These are phyloP conservation scores for Vigna nakashimae DNA, from an alignment of 306 rosid genomes.

Conservation along the genomic window DNA sequence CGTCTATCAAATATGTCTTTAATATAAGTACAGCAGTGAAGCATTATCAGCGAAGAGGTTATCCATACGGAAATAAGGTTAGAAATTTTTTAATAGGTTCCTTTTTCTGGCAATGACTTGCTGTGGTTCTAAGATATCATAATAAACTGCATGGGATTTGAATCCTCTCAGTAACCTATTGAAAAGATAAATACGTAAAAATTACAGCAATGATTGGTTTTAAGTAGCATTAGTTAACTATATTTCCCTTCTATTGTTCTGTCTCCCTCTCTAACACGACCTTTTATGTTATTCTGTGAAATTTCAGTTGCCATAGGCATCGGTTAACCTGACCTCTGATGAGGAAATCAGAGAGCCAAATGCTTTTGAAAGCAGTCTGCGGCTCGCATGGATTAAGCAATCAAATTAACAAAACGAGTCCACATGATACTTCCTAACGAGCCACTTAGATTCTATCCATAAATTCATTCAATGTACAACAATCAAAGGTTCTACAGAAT, in stretches of 20 bases:
- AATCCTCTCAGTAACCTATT: neutral
- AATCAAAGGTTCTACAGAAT: neutral
- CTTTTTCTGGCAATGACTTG: neutral
- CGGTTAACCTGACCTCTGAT: neutral
- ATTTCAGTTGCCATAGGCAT: neutral
- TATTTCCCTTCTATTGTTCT: neutral
- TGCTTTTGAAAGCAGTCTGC: neutral
- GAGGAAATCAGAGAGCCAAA: neutral
- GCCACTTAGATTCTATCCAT: neutral
- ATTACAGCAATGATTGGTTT: neutral
- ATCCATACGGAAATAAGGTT: neutral
- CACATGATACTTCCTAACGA: neutral
- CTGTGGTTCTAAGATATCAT: neutral
- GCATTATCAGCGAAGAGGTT: neutral
- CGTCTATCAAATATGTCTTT: no score
- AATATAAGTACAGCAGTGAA: no score
- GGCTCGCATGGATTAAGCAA: neutral
- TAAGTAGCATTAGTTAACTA: no score
- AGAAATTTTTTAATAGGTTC: neutral
- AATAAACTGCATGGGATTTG: neutral
- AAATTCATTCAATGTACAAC: neutral
- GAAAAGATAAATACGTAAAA: no score
- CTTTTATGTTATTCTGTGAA: neutral
- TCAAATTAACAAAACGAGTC: neutral
- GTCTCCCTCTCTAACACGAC: no score